phyloP scores from a whole-genome alignment of 192 early-diverging fungal species.

The Gaertneriomyces sp. region DNA sequence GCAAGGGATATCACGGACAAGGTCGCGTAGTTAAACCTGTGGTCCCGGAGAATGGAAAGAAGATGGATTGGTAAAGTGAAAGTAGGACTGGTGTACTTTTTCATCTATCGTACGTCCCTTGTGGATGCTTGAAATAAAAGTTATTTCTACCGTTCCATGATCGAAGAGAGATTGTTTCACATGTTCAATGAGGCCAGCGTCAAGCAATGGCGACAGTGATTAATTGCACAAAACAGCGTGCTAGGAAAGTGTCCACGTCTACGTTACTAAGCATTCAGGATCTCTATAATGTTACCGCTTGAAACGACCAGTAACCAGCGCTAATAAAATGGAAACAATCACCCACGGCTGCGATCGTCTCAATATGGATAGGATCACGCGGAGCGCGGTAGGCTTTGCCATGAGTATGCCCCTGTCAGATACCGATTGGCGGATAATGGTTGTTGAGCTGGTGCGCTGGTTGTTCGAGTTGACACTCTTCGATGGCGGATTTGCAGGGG shows the following conservation, averaged over 20 bases:
- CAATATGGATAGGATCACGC: constrained; percentile 25
- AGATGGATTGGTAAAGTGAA: constrained; percentile 28
- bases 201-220: no score
- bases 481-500: background rate
- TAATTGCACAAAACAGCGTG: no score
- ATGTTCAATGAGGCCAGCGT: no score
- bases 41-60: background rate
- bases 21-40: constrained; percentile 8
- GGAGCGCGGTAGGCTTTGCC: constrained; percentile 10
- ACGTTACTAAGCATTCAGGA: no score
- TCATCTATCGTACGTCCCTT: no score
- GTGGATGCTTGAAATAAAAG: no score
- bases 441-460: background rate
- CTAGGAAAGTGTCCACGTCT: no score
- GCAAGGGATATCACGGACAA: constrained; percentile 26
- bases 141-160: no score
- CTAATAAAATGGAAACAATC: constrained; percentile 26
- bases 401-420: constrained; percentile 2
- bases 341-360: constrained; percentile 28
- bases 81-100: no score
- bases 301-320: constrained; percentile 20
- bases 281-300: constrained; percentile 1
- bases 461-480: background rate
- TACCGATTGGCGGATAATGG: background rate
- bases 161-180: no score